A percentile compares a stretch with the other conserved stretches of the same genome.
Conservation (phyloP, 345 rosid genomes). For the Gossypium raimondii region DNA sequence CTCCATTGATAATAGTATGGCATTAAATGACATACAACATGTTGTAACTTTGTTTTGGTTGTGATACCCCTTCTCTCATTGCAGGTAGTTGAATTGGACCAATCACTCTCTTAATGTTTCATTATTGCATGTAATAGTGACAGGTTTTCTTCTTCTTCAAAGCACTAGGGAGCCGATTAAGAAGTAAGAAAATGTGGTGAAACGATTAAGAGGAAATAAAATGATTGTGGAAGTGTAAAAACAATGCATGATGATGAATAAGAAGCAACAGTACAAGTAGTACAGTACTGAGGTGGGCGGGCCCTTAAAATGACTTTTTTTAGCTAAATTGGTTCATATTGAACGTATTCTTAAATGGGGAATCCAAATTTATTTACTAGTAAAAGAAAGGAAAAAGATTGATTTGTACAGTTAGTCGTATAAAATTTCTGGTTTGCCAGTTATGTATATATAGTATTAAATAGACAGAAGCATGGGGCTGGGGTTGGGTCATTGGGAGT, state of each 20-base stretch:
- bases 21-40: conserved; percentile 9
- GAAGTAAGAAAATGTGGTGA: not conserved
- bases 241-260: not conserved
- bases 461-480: not conserved
- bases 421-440: not conserved
- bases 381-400: too few relatives aligned
- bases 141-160: not conserved
- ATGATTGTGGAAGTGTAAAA: not conserved
- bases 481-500: not conserved
- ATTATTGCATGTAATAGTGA: not conserved
- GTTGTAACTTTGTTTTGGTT: not conserved
- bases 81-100: not conserved
- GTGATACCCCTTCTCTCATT: not conserved
- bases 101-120: not conserved
- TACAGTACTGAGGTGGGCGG: too few relatives aligned
- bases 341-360: not conserved
- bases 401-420: not conserved
- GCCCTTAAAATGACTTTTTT: too few relatives aligned
- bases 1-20: not conserved
- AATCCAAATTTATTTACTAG: not conserved
- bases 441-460: not conserved
- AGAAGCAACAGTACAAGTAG: too few relatives aligned
- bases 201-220: not conserved
- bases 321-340: not conserved
- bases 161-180: not conserved